phyloP scores from a whole-genome alignment of 257 asterid genomes.

The Fraxinus quadrangulata region DNA sequence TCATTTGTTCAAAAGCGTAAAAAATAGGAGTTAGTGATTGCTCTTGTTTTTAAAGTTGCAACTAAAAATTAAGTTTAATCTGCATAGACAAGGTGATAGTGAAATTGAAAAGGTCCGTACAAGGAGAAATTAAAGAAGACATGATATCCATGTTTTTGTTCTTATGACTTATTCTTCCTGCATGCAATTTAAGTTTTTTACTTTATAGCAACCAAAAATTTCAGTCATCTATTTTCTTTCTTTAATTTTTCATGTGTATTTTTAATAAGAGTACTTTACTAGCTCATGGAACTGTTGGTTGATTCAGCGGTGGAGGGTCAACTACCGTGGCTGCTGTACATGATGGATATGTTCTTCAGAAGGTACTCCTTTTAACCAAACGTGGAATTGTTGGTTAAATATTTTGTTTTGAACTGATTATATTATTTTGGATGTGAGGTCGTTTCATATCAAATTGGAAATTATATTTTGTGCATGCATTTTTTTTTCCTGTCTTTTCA shows the following conservation, averaged over 20 bases:
- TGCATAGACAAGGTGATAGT: background rate
- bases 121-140: background rate
- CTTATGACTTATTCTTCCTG: background rate
- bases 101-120: background rate
- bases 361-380: constrained; percentile 48
- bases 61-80: background rate
- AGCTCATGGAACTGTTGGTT: constrained; percentile 36
- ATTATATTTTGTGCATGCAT: background rate
- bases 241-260: constrained; percentile 6
- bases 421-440: background rate
- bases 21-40: background rate
- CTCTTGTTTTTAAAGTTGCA: background rate
- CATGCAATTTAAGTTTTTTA: background rate
- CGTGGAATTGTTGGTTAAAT: constrained; percentile 12
- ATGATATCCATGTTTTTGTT: background rate
- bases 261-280: constrained; percentile 13
- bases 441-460: constrained; percentile 1
- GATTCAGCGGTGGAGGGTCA: constrained; percentile 94
- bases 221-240: background rate
- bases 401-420: constrained; percentile 9
- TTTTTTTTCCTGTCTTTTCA: background rate
- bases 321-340: constrained; percentile 96
- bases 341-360: constrained; percentile 98
- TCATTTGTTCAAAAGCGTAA: background rate
- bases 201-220: background rate